Conservation (phyloP, 1,139 yeast species). For the Zygoascus sp. region DNA sequence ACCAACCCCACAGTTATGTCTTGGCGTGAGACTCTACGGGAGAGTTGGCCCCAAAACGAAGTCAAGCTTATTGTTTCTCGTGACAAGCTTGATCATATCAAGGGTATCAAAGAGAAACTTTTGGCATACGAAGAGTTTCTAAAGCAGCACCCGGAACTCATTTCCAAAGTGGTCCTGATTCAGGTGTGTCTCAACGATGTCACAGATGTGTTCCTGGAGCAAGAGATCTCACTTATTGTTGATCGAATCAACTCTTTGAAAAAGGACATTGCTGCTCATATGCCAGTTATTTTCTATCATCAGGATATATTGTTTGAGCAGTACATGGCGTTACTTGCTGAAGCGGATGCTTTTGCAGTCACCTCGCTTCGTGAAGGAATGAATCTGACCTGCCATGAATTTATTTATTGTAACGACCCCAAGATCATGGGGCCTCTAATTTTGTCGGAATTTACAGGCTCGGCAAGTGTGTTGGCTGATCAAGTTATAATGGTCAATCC, state of each 20-base stretch:
- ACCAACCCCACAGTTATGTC: slow-evolving; percentile 51
- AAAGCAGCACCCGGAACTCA: slow-evolving; percentile 61
- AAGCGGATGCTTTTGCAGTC: slow-evolving; percentile 83
- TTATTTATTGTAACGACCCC: slow-evolving; percentile 62
- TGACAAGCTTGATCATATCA: slow-evolving; percentile 79
- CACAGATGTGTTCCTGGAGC: slow-evolving; percentile 50
- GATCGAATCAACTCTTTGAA: slow-evolving; percentile 80
- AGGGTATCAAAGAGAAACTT: slow-evolving; percentile 86
- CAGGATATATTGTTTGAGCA: slow-evolving; percentile 88
- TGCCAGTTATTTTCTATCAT: slow-evolving; percentile 83
- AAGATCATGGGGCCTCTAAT: slow-evolving; percentile 76
- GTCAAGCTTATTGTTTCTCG: slow-evolving; percentile 75
- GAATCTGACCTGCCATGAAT: slow-evolving; percentile 95
- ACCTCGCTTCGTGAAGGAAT: slow-evolving; percentile 94
- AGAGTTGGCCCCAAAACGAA: slow-evolving; percentile 58
- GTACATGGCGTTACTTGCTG: slow-evolving; percentile 77
- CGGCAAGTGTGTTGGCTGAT: slow-evolving; percentile 62
- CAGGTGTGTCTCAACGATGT: slow-evolving; percentile 70
- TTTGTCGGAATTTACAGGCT: slow-evolving; percentile 90
- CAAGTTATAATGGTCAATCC: slow-evolving; percentile 86
- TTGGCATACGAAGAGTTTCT: slow-evolving; percentile 82
- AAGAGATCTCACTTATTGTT: slow-evolving; percentile 70
- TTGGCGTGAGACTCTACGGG: slow-evolving; percentile 70
- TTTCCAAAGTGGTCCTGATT: slow-evolving; percentile 67
- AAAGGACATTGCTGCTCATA: slow-evolving; percentile 59